Evolutionary conservation across 2,329 filamentous ascomycete genomes (phyloP), one percentile per base, ranked within the genome.

Genomic region (Diaporthe citri): DNA sequence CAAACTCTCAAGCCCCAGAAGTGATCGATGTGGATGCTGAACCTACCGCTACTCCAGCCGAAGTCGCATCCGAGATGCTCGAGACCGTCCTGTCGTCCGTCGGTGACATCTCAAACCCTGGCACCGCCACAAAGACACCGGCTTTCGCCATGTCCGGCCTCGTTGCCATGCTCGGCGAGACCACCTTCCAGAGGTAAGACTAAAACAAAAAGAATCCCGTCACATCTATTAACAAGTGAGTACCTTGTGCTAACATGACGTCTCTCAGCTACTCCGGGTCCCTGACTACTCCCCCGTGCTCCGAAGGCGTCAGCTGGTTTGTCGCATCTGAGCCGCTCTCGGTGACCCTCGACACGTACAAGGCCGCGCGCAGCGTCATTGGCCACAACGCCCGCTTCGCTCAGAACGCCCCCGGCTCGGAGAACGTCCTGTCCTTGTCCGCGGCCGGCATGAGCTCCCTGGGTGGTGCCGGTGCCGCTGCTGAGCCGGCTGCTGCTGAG

Each of bases 241-340:
- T 22, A 64, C 39, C 48, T n/a, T 67, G 8, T 12, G 64, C 64
- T 69, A 52, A 69, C 64, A 20, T 64, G 34, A 39, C 7, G 31
- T 15, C 34, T n/a, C 28, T 28, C 66, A 85, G 82, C 34, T 87
- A 89, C 80, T 79, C 83, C 3, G 87, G 87, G 36, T 88, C 86
- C 5, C 82, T 88, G 48, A 88, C 87, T 17, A 88, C 87, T 12
- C 87, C 87, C 28, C 87, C 87, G 3, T 89, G 87, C 82, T 81
- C 81, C 20, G 87, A 89, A 78, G 84, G 83, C 31, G 86, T 89
- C 41, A 80, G 80, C 75, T 89, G 87, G 87, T 83, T 87, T 71
- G 86, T 89, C 10, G 83, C 85, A n/a, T 85, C 86, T 5, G 80
- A 85, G 73, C 84, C 83, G 67, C 82, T 87, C 43, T 74, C 78